A percentile compares a stretch with the other conserved stretches of the same genome.
These are phyloP conservation scores for Trypanosoma vivax DNA, from an alignment of 208 protist genomes.

Conservation along the genomic window DNA sequence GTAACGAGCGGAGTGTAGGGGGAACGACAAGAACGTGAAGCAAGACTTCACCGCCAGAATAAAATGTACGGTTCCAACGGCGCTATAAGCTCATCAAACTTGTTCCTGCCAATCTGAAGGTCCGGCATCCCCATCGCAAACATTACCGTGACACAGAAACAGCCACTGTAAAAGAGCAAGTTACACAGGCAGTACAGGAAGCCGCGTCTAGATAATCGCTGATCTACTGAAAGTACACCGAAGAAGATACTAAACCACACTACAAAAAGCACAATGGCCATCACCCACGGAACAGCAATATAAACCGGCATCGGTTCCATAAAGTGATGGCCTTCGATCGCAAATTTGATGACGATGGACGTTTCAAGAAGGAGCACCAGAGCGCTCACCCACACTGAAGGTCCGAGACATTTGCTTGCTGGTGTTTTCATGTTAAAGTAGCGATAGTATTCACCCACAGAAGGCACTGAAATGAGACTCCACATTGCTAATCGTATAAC, in stretches of 20 bases:
- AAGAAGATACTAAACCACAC: conserved; percentile 78
- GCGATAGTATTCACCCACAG: conserved; percentile 90
- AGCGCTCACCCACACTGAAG: conserved; percentile 84
- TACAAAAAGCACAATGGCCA: conserved; percentile 32
- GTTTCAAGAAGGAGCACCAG: conserved; percentile 71
- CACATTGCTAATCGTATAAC: conserved; percentile 80
- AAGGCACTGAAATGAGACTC: conserved; percentile 78
- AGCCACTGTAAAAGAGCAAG: conserved; percentile 57
- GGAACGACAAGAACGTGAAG: background rate
- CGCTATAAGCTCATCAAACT: conserved; percentile 47
- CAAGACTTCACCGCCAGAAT: conserved; percentile 31
- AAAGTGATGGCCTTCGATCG: conserved; percentile 75
- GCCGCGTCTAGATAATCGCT: conserved; percentile 27
- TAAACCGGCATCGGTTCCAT: conserved; percentile 54
- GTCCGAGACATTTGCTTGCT: conserved; percentile 77
- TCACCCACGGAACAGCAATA: conserved; percentile 69
- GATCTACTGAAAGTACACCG: conserved; percentile 35
- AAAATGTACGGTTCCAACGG: conserved; percentile 56
- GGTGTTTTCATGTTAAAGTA: conserved; percentile 68
- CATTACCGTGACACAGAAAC: conserved; percentile 39
- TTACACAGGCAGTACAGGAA: conserved; percentile 10
- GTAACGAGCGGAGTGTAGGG: too few relatives aligned
- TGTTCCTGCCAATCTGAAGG: conserved; percentile 51
- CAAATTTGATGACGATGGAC: conserved; percentile 64
- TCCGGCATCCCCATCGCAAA: conserved; percentile 81